Evolutionary conservation across 2,329 filamentous ascomycete species (phyloP).

Genomic region (Rhynchosporium agropyri): DNA sequence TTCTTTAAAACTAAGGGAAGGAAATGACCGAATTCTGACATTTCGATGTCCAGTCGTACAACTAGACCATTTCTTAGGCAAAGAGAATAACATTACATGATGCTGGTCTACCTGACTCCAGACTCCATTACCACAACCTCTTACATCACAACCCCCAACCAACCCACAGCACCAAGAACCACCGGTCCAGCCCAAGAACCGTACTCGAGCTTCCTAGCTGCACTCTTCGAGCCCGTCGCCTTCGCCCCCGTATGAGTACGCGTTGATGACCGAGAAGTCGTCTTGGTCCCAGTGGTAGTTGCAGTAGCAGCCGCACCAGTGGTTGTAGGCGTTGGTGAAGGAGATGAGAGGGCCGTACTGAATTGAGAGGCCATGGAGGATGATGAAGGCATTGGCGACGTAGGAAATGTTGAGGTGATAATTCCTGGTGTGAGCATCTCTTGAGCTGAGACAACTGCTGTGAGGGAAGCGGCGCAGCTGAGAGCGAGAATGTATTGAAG

Average conservation of each 20-base stretch:
- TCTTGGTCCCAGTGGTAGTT: conserved; percentile 1
- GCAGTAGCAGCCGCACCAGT: not conserved
- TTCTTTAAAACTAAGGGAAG: no score
- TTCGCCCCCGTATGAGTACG: not conserved
- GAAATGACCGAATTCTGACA: no score
- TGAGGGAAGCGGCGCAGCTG: conserved; percentile 5
- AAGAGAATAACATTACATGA: no score
- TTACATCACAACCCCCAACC: not conserved
- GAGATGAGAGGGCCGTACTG: not conserved
- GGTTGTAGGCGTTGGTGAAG: not conserved
- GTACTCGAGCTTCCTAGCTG: not conserved
- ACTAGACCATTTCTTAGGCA: no score
- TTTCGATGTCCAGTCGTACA: no score
- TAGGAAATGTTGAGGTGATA: not conserved
- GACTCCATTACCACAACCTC: not conserved
- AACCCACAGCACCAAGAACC: not conserved
- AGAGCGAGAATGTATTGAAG: conserved; percentile 8
- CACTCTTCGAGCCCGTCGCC: conserved; percentile 6
- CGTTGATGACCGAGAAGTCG: not conserved
- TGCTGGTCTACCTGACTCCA: not conserved
- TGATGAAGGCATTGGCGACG: not conserved
- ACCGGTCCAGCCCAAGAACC: not conserved
- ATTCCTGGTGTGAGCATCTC: not conserved
- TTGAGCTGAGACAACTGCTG: not conserved
- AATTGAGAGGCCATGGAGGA: not conserved